Base-by-base conservation (phyloP, 2,329 filamentous ascomycete species). In the Xylariaceae sp. region DNA sequence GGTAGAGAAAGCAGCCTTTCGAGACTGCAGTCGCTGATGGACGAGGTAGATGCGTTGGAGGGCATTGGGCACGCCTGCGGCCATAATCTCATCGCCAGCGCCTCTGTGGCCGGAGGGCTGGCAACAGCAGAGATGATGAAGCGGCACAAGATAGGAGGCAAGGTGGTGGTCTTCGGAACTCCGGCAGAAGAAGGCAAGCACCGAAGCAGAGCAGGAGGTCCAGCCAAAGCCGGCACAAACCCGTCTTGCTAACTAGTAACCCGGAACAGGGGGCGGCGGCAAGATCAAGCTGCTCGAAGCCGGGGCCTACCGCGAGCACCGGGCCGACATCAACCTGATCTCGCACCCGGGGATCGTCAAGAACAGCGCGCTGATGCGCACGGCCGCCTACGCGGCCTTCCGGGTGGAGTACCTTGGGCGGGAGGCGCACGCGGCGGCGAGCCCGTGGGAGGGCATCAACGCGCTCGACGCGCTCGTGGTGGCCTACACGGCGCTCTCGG, bases 391-490 rank as follows among this genome's bases (percentile, higher is more conserved):
- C 42, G 47, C 56, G 4, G 56, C 59, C 26, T 62, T 75, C 40
- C 61, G 60, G 14, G 70, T 68, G 1, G 65, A 67, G 12, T 77
- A 72, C 40, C 61, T 63, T 1, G 75, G 75, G 1, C 64, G 63
- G 32, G 67, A 67, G 35, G 71, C 75, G 0, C 74, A 78, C 42
- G 73, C 72, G 0, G 72, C 68, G 1, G 65, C 66, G 3, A 66
- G 59, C n/a, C 75, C 73, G 0, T 77, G 72, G 72, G 59, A 72
- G 5, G 75, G 75, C 0, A 61, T 71, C 43, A 78, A 79, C 46
- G 74, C 75, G 0, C 61, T 77, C 0, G 75, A 79, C 43, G 73
- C 72, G 0, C 46, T 75, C 15, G 58, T 77, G 3, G 58, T 61
- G 0, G 65, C 60, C 0, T 70, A 70, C 42, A 65, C 63, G 33